Percentiles rank a stretch among this genome's conserved stretches.
phyloP scores from a whole-genome alignment of 139 green algal genomes.

The Chlorella sp. region DNA sequence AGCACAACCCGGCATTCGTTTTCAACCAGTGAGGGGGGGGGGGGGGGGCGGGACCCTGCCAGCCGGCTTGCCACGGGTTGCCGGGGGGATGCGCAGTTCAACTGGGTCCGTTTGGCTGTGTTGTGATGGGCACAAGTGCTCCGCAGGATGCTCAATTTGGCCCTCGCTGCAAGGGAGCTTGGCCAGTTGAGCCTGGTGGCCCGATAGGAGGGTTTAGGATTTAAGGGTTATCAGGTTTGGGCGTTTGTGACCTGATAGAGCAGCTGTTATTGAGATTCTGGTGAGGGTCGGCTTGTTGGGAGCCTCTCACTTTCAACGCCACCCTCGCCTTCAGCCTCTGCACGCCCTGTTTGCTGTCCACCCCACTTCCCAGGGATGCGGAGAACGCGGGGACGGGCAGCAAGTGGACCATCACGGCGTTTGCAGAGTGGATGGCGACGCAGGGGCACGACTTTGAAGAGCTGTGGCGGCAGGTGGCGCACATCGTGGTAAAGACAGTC shows the following conservation, averaged over 20 bases:
- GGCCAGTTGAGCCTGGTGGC: too few species aligned
- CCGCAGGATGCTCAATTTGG: too few species aligned
- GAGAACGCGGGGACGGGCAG: slow-evolving; percentile 44
- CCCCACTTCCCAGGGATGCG: slow-evolving; percentile 15
- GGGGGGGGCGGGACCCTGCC: too few species aligned
- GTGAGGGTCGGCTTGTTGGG: too few species aligned
- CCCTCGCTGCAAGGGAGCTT: too few species aligned
- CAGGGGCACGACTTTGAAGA: slow-evolving; percentile 54
- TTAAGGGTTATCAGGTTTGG: too few species aligned
- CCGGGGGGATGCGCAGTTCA: too few species aligned
- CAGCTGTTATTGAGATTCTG: too few species aligned
- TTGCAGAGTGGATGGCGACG: slow-evolving; percentile 44
- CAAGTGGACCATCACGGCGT: slow-evolving; percentile 71
- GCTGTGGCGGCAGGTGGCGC: slow-evolving; percentile 66
- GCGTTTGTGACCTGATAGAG: too few species aligned
- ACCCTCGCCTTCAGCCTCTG: not conserved
- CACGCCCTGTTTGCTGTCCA: not conserved
- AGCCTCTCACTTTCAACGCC: too few species aligned
- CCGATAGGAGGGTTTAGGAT: too few species aligned
- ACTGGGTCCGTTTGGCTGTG: too few species aligned
- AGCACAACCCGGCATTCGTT: slow-evolving; percentile 54
- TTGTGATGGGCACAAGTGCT: not conserved
- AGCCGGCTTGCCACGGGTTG: not conserved
- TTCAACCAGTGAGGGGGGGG: slow-evolving; percentile 37
- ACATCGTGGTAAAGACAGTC: slow-evolving; percentile 73